These are phyloP conservation scores for Lichtheimia hyalospora DNA, from an alignment of 371 early-diverging fungal genomes.

Conservation along the genomic window DNA sequence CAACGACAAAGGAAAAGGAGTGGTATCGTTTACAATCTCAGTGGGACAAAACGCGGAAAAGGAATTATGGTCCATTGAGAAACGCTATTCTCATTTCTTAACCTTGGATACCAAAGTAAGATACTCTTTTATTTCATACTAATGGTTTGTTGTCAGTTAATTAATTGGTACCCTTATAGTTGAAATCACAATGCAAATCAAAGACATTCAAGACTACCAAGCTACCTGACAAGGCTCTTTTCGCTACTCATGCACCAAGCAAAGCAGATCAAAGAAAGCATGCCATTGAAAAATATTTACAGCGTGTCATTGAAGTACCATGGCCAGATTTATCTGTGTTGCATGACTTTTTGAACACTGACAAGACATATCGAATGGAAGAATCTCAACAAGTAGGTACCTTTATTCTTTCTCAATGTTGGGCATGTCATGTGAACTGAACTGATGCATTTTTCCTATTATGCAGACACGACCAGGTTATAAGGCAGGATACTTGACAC, in stretches of 20 bases:
- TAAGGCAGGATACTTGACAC: slow-evolving; percentile 83
- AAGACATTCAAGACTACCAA: slow-evolving; percentile 51
- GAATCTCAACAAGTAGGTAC: background rate
- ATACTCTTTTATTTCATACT: background rate
- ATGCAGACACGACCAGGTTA: slow-evolving; percentile 16
- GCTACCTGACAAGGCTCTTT: slow-evolving; percentile 76
- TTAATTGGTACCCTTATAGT: slow-evolving; percentile 23
- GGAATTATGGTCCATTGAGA: slow-evolving; percentile 81
- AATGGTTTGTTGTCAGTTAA: background rate
- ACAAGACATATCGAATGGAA: slow-evolving; percentile 39
- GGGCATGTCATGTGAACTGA: too few relatives aligned
- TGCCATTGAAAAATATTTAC: slow-evolving; percentile 72
- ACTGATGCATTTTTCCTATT: too few relatives aligned
- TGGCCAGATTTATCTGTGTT: slow-evolving; percentile 58
- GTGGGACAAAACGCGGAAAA: slow-evolving; percentile 32
- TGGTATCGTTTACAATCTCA: slow-evolving; percentile 55
- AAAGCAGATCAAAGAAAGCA: slow-evolving; percentile 60
- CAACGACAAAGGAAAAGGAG: slow-evolving; percentile 72
- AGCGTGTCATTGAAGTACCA: slow-evolving; percentile 53
- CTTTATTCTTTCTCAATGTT: too few relatives aligned
- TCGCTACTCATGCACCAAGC: slow-evolving; percentile 68
- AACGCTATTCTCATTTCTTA: slow-evolving; percentile 79
- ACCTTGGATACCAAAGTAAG: slow-evolving; percentile 68
- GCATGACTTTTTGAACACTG: slow-evolving; percentile 66
- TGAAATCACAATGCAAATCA: slow-evolving; percentile 49